These are phyloP conservation scores for Papiliotrema laurentii DNA, from an alignment of 1,284 basidiomycete species.

Conservation along the genomic window DNA sequence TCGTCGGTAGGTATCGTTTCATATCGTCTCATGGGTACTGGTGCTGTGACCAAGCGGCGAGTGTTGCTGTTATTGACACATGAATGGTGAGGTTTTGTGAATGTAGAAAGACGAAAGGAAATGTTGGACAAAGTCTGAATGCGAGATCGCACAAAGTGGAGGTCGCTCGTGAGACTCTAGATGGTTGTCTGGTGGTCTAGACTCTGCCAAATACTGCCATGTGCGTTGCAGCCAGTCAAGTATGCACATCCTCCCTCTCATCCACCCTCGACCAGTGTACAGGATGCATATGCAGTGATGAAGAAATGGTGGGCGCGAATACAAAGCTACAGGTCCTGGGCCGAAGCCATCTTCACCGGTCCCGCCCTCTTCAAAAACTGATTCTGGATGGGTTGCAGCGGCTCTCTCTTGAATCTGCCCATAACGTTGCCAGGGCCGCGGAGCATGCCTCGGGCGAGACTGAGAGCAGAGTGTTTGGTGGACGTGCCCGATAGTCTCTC, in stretches of 20 bases:
- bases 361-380: conserved; percentile 1
- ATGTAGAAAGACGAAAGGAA: not conserved
- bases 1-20: not conserved
- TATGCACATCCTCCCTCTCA: too few species aligned
- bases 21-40: too few species aligned
- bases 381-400: not conserved
- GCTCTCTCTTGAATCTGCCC: not conserved
- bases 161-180: too few species aligned
- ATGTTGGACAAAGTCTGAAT: not conserved
- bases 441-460: conserved; percentile 40
- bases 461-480: conserved; percentile 34
- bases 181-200: too few species aligned
- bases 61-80: too few species aligned
- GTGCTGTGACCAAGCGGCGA: too few species aligned
- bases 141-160: not conserved
- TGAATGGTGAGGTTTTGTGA: too few species aligned
- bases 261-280: too few species aligned
- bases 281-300: too few species aligned
- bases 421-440: conserved; percentile 8
- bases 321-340: too few species aligned
- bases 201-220: too few species aligned
- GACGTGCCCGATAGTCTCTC: conserved; percentile 42
- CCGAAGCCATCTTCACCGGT: not conserved
- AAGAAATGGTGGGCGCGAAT: not conserved
- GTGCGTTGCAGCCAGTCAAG: too few species aligned